phyloP scores from a whole-genome alignment of 345 rosid genomes.

The Cochlearia excelsa region DNA sequence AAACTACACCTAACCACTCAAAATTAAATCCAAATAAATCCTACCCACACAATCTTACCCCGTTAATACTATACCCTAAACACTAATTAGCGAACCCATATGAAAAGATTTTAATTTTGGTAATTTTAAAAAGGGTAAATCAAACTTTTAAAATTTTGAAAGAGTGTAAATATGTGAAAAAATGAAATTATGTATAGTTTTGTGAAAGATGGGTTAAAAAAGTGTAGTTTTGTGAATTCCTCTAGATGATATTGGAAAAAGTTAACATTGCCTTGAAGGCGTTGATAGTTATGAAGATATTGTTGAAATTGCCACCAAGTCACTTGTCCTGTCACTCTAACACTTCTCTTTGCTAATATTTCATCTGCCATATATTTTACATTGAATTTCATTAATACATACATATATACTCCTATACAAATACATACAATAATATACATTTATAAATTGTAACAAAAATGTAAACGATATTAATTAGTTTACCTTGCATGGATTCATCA shows the following conservation, averaged over 20 bases:
- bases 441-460: not conserved
- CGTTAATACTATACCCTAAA: no score
- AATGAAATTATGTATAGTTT: no score
- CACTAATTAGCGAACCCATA: no score
- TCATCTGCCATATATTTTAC: constrained; percentile 32
- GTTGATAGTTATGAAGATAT: constrained; percentile 34
- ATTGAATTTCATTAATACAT: constrained; percentile 1
- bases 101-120: no score
- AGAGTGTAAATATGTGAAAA: no score
- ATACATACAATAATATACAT: not conserved
- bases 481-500: constrained; percentile 38
- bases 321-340: constrained; percentile 33
- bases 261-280: constrained; percentile 30
- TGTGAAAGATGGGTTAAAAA: constrained; percentile 3
- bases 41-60: no score
- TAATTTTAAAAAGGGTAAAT: no score
- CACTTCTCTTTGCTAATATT: constrained; percentile 35
- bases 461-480: not conserved
- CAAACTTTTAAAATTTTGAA: no score
- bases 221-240: no score
- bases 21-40: no score
- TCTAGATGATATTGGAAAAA: constrained; percentile 28
- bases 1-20: no score
- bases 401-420: not conserved
- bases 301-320: constrained; percentile 39